Evolutionary conservation across 257 asterid genomes (phyloP).

Genomic region (Nicotiana benthamiana): DNA sequence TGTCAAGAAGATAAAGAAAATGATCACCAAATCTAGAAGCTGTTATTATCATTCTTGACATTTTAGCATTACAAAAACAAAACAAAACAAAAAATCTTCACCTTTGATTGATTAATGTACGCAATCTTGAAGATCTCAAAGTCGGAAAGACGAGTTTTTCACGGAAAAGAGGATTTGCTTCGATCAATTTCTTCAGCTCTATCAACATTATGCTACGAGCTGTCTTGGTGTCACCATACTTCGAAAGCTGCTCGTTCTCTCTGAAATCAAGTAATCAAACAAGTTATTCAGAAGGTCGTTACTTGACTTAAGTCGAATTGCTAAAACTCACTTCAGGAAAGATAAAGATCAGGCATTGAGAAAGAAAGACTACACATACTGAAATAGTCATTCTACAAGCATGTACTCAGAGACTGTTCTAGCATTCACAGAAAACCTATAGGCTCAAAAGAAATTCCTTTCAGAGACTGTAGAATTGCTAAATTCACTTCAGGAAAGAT

Average conservation of each 20-base stretch:
- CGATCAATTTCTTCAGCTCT: conserved; percentile 88
- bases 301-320: not conserved
- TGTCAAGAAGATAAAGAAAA: not conserved
- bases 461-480: too few species aligned
- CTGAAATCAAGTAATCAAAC: conserved; percentile 31
- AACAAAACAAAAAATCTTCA: conserved; percentile 13
- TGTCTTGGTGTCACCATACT: conserved; percentile 95
- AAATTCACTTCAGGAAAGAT: too few species aligned
- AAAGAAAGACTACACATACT: not conserved
- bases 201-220: conserved; percentile 95
- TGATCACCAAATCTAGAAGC: not conserved
- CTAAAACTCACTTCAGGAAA: not conserved
- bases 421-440: too few species aligned
- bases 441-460: too few species aligned
- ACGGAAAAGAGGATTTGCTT: conserved; percentile 96
- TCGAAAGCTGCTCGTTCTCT: conserved; percentile 97
- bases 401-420: too few species aligned
- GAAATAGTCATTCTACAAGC: not conserved
- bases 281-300: not conserved
- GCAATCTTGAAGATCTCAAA: conserved; percentile 80
- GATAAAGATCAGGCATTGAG: not conserved
- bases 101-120: conserved; percentile 95
- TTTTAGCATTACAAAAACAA: not conserved
- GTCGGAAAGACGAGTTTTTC: conserved; percentile 92
- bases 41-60: not conserved